Base-by-base conservation (phyloP, 2,329 filamentous ascomycete species). In the Diaporthe ilicicola region DNA sequence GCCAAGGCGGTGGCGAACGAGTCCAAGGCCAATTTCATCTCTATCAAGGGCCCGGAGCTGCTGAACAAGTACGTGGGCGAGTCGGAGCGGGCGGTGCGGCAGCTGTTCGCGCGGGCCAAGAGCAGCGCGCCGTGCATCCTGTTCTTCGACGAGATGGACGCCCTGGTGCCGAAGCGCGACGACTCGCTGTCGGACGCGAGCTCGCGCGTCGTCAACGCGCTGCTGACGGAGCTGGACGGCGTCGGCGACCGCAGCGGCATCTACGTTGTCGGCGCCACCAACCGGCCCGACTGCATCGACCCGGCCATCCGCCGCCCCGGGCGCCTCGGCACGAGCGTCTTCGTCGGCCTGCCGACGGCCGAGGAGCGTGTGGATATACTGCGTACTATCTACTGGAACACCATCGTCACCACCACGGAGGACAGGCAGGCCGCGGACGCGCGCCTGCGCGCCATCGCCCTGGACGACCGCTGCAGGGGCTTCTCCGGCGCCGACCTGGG, bases 51-150 rank as follows among this genome's bases (percentile, higher is more conserved):
- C 0, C 96, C 96, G 0, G 96, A 99, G 80, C 86, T 99, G 12
- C 88, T 99, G 55, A 98, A 98, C 85, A 99, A 98, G 82, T 99
- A 95, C 79, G 95, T 99, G 12, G 96, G 96, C 75, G 96, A 99
- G 82, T 97, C 94, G 8, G 96, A 99, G 82, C 92, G 95, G 13
- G 94, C 95, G 0, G 93, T 99, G 1, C 91, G 96, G 27, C 94
- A 97, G 79, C 92, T 98, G 0, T 99, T 99, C 81, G 90, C 91
- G 74, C 92, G 95, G 19, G 96, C 96, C 0, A 90, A 95, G 65
- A 93, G 93, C 0, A 95, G 93, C 9, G 89, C 94, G 0, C 96
- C 96, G 0, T 98, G 95, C 78, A 94, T 99, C 68, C 91, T 99
- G 71, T 98, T 99, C 88, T 98, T 99, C 79, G 96, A 99, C 79